A percentile compares a stretch with the other conserved stretches of the same genome.
Evolutionary conservation across 2,329 filamentous ascomycete genomes (phyloP).

Genomic region (Monosporascus cannonballus): DNA sequence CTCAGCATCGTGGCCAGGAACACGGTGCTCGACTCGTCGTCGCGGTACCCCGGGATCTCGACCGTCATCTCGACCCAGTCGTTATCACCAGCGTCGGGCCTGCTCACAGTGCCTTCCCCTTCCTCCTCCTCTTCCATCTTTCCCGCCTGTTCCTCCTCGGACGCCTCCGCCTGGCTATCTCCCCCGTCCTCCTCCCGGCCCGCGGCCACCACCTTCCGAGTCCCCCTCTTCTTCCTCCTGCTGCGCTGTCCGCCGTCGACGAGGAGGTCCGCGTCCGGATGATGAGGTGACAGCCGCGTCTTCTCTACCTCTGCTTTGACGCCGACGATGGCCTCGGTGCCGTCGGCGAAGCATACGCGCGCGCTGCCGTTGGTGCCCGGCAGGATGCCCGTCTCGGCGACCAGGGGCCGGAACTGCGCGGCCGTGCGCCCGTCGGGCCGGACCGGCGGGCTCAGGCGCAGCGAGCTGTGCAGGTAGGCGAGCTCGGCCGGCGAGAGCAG

Average conservation of each 20-base stretch:
- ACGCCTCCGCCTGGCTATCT: slow-evolving; percentile 29
- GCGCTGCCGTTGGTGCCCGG: slow-evolving; percentile 89
- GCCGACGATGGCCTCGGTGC: slow-evolving; percentile 91
- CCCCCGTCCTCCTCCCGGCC: slow-evolving; percentile 23
- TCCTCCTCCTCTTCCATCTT: slow-evolving; percentile 17
- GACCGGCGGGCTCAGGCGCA: slow-evolving; percentile 74
- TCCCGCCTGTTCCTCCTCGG: slow-evolving; percentile 29
- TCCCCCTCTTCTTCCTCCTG: slow-evolving; percentile 15
- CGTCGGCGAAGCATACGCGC: slow-evolving; percentile 88
- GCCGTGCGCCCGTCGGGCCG: slow-evolving; percentile 79
- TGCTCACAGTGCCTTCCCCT: slow-evolving; percentile 21
- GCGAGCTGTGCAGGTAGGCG: slow-evolving; percentile 86
- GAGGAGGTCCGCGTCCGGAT: slow-evolving; percentile 11
- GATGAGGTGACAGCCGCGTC: slow-evolving; percentile 37
- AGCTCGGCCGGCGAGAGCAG: slow-evolving; percentile 93
- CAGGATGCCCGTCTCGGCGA: slow-evolving; percentile 84
- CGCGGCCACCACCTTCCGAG: slow-evolving; percentile 29
- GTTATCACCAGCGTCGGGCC: slow-evolving; percentile 34
- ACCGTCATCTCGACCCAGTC: slow-evolving; percentile 89
- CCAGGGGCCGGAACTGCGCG: slow-evolving; percentile 83
- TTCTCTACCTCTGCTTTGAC: slow-evolving; percentile 92
- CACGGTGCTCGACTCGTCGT: slow-evolving; percentile 84
- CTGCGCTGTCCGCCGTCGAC: slow-evolving; percentile 13
- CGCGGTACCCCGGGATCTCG: slow-evolving; percentile 83
- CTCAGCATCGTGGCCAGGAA: slow-evolving; percentile 84